A percentile compares a stretch with the other conserved stretches of the same genome.
Evolutionary conservation across 2,329 filamentous ascomycete species (phyloP).

Genomic region (Reticulascus tulasneorum): DNA sequence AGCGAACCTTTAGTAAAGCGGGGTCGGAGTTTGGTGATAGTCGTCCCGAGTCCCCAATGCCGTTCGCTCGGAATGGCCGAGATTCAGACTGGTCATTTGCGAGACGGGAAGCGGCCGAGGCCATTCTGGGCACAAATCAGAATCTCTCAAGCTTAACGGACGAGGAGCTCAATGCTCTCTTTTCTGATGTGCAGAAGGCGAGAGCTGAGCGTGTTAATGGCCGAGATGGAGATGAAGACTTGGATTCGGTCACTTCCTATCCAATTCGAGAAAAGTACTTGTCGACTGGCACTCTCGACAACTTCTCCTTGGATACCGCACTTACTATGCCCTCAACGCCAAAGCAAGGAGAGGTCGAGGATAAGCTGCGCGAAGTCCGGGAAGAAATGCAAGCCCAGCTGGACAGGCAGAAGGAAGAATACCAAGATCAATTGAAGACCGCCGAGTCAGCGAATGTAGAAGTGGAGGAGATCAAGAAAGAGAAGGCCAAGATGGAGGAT

Average conservation of each 20-base stretch:
- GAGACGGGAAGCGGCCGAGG: slow-evolving; percentile 85
- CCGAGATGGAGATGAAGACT: slow-evolving; percentile 82
- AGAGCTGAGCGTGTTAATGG: slow-evolving; percentile 69
- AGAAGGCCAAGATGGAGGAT: slow-evolving; percentile 83
- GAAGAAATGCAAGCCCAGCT: slow-evolving; percentile 82
- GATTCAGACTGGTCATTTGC: slow-evolving; percentile 96
- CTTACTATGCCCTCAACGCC: slow-evolving; percentile 94
- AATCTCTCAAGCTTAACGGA: slow-evolving; percentile 88
- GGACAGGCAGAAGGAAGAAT: slow-evolving; percentile 81
- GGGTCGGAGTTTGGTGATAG: slow-evolving; percentile 76
- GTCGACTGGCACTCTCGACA: slow-evolving; percentile 90
- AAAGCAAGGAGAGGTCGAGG: slow-evolving; percentile 70
- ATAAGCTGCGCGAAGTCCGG: slow-evolving; percentile 67
- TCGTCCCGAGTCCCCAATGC: slow-evolving; percentile 74
- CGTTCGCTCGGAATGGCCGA: slow-evolving; percentile 58
- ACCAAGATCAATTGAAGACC: slow-evolving; percentile 69
- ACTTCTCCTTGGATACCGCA: slow-evolving; percentile 90
- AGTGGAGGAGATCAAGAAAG: slow-evolving; percentile 76
- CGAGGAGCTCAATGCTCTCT: slow-evolving; percentile 87
- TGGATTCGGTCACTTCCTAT: slow-evolving; percentile 84
- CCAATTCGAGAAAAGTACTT: slow-evolving; percentile 90
- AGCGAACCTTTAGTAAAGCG: slow-evolving; percentile 73
- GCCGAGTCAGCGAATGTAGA: slow-evolving; percentile 73
- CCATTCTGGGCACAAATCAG: slow-evolving; percentile 84
- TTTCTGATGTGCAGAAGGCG: slow-evolving; percentile 89